These are phyloP conservation scores for Carex parvula DNA, from an alignment of 176 grass and related monocot species.

Conservation along the genomic window DNA sequence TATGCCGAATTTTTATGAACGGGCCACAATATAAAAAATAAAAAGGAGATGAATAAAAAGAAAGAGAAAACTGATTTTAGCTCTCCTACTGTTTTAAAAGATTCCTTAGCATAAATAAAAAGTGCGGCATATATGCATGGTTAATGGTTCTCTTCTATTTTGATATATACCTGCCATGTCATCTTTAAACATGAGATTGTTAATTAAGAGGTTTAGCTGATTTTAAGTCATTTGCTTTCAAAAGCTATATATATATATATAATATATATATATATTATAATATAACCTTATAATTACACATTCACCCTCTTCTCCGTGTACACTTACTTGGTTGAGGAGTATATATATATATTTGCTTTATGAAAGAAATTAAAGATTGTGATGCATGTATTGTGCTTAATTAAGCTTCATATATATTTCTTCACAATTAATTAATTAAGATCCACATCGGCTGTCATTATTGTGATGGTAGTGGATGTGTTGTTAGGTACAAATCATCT, in stretches of 20 bases:
- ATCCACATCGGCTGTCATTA: neutral
- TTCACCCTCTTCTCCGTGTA: neutral
- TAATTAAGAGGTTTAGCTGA: no score
- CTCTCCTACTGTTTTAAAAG: neutral
- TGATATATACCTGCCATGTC: neutral
- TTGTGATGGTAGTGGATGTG: neutral
- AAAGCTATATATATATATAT: no score
- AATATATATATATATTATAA: neutral
- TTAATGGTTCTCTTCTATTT: no score
- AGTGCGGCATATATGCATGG: no score
- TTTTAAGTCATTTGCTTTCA: no score
- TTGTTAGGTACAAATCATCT: neutral
- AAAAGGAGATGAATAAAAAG: neutral
- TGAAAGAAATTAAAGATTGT: neutral
- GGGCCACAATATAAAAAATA: neutral
- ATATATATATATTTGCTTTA: neutral
- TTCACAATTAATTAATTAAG: neutral
- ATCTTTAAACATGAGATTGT: neutral
- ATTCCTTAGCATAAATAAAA: neutral
- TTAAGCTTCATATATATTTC: no score
- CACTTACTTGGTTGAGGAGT: neutral
- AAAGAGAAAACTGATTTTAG: neutral
- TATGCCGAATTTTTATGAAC: neutral
- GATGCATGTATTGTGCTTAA: neutral
- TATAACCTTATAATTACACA: neutral